Evolutionary conservation across 371 early-diverging fungal genomes (phyloP), one percentile per base, ranked within the genome.

Genomic region (Mucor irregularis): DNA sequence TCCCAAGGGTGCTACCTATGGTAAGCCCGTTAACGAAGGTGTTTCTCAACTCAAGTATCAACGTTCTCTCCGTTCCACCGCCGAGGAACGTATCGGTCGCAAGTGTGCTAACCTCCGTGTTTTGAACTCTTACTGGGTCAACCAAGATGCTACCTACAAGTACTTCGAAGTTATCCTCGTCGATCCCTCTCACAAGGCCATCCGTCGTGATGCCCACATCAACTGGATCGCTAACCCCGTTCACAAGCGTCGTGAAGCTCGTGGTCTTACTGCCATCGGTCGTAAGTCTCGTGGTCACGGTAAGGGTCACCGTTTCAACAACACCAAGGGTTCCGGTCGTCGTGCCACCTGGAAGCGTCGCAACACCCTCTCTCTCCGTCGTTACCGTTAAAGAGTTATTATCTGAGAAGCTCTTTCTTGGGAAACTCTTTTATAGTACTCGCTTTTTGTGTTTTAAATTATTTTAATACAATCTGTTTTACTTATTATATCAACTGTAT

Each of bases 91-190:
- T 80, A 96, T 96, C 48, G 99, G 98, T 59, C 89, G 92, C 76
- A 90, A 89, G 75, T 95, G 95, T 81, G 87, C 85, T 58, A 95
- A 94, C 85, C 81, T 99, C 64, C 90, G 99, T 64, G 95, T 99
- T 52, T 85, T 99, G 59, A 97, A 95, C 91, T 94, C 95, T 56
- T 99, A 99, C 92, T 97, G 98, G 99, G 90, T 99, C 57, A 96
- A 97, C 92, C 90, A 93, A 84, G 99, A 99, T 82, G 82, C 95
- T 60, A 93, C 95, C 70, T 98, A 91, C 90, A 98, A 99, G 87
- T 97, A 91, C 90, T 99, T 79, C 78, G 99, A 99, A 83, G 96
- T 98, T 69, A 98, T 99, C 80, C 86, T 95, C 43, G 98, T 99
- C 61, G 98, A 99, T 80, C 97, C 97, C 62, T 70, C 76, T 58